Percentiles rank a stretch among this genome's conserved stretches.
These are phyloP conservation scores for Cucurbita ficifolia DNA, from an alignment of 306 rosid species.

Conservation along the genomic window DNA sequence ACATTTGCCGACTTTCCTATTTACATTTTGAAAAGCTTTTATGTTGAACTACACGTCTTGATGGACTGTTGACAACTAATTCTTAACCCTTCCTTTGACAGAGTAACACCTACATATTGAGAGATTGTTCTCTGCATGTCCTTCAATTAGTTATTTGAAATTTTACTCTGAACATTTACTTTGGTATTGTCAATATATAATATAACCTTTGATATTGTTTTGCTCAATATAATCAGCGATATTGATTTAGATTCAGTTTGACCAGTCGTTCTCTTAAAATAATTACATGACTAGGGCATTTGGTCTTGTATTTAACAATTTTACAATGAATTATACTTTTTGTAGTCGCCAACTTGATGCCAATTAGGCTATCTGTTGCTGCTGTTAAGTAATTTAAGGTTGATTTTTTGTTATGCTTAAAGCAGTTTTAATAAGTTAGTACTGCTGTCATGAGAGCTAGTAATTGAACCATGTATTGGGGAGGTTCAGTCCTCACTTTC, in stretches of 20 bases:
- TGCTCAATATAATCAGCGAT: neutral
- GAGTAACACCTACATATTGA: neutral
- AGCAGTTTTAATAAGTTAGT: neutral
- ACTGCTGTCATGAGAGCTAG: neutral
- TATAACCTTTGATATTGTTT: neutral
- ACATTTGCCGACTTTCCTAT: neutral
- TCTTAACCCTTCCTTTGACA: neutral
- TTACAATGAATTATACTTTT: neutral
- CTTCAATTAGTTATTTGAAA: neutral
- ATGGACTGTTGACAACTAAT: neutral
- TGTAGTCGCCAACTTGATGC: no score
- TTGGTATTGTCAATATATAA: neutral
- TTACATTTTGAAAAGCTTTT: constrained; percentile 13
- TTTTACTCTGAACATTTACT: neutral
- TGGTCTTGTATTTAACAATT: neutral
- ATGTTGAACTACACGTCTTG: neutral
- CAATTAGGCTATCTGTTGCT: neutral
- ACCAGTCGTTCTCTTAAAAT: neutral
- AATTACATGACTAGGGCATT: neutral
- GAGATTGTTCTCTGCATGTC: neutral
- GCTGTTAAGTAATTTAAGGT: neutral
- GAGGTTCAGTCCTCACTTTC: neutral
- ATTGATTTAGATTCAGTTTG: neutral
- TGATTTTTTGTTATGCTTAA: neutral
- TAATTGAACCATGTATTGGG: neutral